Conservation (phyloP, 2,329 filamentous ascomycete species). For the Neoscytalidium dimidiatum region DNA sequence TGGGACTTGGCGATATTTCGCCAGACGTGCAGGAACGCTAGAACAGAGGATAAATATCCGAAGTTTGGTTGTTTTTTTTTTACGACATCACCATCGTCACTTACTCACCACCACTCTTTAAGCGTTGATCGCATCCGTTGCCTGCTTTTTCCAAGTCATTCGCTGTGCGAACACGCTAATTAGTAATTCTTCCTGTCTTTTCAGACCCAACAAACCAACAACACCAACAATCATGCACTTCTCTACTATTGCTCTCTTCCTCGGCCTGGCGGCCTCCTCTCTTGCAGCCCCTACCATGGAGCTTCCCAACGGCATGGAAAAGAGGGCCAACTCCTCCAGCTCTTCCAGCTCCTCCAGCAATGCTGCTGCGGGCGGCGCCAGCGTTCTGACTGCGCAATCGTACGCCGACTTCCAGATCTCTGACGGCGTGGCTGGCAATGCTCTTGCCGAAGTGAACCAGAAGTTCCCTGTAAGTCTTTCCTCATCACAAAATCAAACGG, state of each 20-base stretch:
- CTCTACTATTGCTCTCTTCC: conserved; percentile 28
- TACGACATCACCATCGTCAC: not conserved
- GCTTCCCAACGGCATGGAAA: conserved; percentile 16
- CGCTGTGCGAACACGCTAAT: conserved; percentile 9
- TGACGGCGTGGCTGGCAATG: conserved; percentile 54
- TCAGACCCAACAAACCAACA: not conserved
- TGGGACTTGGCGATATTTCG: not conserved
- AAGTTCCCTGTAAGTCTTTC: conserved; percentile 52
- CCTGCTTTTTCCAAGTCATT: not conserved
- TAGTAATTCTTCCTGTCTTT: conserved; percentile 6
- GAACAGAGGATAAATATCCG: conserved; percentile 2
- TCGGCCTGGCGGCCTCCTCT: conserved; percentile 30
- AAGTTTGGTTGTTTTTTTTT: not conserved
- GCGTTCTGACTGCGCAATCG: conserved; percentile 25
- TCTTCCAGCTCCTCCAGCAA: not conserved
- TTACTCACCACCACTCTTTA: not conserved
- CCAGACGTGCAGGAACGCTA: not conserved
- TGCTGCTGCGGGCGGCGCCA: conserved; percentile 16
- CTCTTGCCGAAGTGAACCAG: conserved; percentile 55
- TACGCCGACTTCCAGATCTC: conserved; percentile 52
- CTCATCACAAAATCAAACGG: too few species aligned
- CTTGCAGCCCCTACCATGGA: conserved; percentile 27
- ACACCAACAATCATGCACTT: conserved; percentile 9
- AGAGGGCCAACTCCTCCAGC: conserved; percentile 9
- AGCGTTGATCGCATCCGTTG: conserved; percentile 9